Conservation (phyloP, 2,329 filamentous ascomycete genomes). For the Colletotrichum siamense region DNA sequence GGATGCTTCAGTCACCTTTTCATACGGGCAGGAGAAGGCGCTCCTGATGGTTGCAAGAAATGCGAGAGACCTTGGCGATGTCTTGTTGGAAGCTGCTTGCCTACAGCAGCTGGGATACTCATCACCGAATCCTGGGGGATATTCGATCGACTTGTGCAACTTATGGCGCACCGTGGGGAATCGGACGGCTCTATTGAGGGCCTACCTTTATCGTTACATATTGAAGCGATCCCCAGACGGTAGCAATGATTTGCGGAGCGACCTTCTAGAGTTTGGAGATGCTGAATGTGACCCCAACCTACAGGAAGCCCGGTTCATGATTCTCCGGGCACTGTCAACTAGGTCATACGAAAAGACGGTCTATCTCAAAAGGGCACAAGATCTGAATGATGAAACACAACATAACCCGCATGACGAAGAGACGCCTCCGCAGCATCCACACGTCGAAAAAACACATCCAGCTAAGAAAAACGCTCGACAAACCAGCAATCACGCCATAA, state of each 20-base stretch:
- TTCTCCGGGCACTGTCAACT: neutral
- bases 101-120: fast-evolving
- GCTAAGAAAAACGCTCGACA: no score
- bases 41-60: neutral
- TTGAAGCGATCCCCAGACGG: neutral
- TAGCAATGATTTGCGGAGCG: neutral
- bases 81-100: neutral
- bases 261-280: neutral
- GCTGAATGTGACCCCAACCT: neutral
- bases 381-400: fast-evolving
- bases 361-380: neutral
- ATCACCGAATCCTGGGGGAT: neutral
- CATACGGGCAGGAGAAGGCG: neutral
- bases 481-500: no score
- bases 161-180: neutral
- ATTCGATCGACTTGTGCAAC: neutral
- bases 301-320: neutral
- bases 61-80: neutral
- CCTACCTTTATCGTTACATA: neutral
- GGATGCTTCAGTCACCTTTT: neutral
- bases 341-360: neutral
- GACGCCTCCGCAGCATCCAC: no score
- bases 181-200: neutral
- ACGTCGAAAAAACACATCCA: no score
- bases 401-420: no score